phyloP scores from a whole-genome alignment of 1,284 basidiomycete genomes.

The Pseudozyma pruni region DNA sequence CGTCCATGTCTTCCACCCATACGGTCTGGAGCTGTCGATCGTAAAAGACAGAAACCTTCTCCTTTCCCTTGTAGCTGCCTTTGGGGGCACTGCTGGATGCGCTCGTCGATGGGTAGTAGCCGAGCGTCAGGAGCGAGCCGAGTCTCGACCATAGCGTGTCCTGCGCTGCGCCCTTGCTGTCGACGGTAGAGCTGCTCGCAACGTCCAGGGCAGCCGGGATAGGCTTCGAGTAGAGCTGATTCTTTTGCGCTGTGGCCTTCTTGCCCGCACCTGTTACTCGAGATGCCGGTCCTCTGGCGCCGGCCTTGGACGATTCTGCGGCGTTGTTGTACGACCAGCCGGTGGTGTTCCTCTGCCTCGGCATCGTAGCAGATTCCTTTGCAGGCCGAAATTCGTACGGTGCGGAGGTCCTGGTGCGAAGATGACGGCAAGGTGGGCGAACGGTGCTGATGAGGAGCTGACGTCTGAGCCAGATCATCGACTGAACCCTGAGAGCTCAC shows the following conservation, averaged over 20 bases:
- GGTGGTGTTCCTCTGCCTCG: constrained; percentile 42
- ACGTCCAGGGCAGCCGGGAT: constrained; percentile 40
- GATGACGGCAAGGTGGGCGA: background rate
- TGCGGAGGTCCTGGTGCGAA: background rate
- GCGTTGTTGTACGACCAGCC: constrained; percentile 49
- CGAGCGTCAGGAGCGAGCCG: constrained; percentile 25
- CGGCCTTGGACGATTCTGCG: constrained; percentile 28
- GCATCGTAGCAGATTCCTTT: constrained; percentile 15
- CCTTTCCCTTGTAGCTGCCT: constrained; percentile 8
- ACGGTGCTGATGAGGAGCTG: background rate
- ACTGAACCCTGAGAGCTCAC: background rate
- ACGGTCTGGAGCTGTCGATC: constrained; percentile 49
- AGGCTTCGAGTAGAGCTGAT: constrained; percentile 53
- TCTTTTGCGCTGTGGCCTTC: constrained; percentile 53
- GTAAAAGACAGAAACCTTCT: constrained; percentile 42
- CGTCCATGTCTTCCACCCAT: constrained; percentile 54
- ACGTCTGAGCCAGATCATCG: no score
- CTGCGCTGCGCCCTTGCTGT: background rate
- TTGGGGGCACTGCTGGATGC: background rate
- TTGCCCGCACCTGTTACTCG: constrained; percentile 56
- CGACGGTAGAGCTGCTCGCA: background rate
- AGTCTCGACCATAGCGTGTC: constrained; percentile 19
- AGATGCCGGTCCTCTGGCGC: constrained; percentile 4
- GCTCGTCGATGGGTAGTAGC: constrained; percentile 15
- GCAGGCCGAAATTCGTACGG: background rate